These are phyloP conservation scores for Cyamopsis tetragonoloba DNA, from an alignment of 306 rosid genomes.

Conservation along the genomic window DNA sequence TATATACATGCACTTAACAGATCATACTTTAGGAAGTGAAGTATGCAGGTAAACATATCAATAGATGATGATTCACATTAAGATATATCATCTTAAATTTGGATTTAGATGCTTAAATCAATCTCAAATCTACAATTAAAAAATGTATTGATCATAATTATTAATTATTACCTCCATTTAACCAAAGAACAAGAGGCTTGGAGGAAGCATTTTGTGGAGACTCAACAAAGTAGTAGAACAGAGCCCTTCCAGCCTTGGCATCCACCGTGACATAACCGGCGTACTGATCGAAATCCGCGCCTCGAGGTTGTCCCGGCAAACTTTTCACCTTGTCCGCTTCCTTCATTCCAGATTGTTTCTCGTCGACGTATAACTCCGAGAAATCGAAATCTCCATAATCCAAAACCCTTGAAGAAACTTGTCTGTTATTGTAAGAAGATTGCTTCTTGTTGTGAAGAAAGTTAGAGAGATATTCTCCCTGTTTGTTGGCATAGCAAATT, in stretches of 20 bases:
- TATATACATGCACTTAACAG: background rate
- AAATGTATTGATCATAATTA: background rate
- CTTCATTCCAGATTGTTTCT: conserved; percentile 5
- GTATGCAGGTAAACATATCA: no score
- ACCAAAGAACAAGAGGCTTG: conserved; percentile 39
- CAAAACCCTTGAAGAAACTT: background rate
- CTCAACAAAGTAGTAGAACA: conserved; percentile 39
- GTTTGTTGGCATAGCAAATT: conserved; percentile 27
- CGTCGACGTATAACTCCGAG: background rate
- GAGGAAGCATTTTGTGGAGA: conserved; percentile 32
- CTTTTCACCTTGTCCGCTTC: conserved; percentile 26
- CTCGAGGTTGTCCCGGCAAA: conserved; percentile 38
- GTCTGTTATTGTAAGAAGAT: background rate
- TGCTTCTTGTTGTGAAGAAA: conserved; percentile 21
- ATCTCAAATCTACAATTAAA: no score
- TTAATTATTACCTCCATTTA: conserved; percentile 31
- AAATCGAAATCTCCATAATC: background rate
- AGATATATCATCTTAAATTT: no score
- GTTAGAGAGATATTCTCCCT: conserved; percentile 25
- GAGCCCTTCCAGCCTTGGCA: conserved; percentile 22
- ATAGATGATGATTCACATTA: no score
- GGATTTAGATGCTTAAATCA: no score
- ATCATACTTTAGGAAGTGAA: no score
- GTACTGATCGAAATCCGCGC: conserved; percentile 36
- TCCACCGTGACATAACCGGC: conserved; percentile 29